Evolutionary conservation across 495 filamentous ascomycete species (phyloP).

Genomic region (Daldinia decipiens): DNA sequence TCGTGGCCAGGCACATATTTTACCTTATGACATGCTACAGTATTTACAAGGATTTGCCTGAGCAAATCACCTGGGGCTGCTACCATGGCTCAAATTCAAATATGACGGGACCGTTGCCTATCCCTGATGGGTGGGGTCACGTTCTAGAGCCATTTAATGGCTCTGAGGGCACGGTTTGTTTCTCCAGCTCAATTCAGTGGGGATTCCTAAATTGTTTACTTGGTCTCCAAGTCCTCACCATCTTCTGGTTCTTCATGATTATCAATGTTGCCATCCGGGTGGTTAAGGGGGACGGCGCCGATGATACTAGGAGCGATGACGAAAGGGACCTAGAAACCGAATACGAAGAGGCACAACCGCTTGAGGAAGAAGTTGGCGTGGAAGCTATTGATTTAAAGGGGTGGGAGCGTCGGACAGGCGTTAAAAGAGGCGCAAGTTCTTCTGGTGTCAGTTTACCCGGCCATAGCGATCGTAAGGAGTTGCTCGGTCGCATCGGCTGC

Average conservation of each 20-base stretch:
- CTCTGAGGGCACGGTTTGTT: slow-evolving; percentile 78
- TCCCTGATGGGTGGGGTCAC: slow-evolving; percentile 66
- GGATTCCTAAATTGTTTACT: slow-evolving; percentile 80
- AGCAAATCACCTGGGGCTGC: slow-evolving; percentile 72
- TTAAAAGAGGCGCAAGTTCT: slow-evolving; percentile 57
- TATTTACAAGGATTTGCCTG: slow-evolving; percentile 75
- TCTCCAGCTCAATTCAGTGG: slow-evolving; percentile 74
- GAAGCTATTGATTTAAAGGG: slow-evolving; percentile 67
- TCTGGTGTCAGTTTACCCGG: slow-evolving; percentile 71
- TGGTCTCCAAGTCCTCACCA: slow-evolving; percentile 78
- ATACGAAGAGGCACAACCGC: slow-evolving; percentile 59
- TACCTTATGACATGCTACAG: slow-evolving; percentile 83
- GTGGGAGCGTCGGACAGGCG: slow-evolving; percentile 59
- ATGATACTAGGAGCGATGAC: slow-evolving; percentile 88
- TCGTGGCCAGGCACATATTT: slow-evolving; percentile 81
- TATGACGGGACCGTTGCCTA: slow-evolving; percentile 64
- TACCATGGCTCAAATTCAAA: slow-evolving; percentile 65
- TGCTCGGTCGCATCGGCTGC: slow-evolving; percentile 78
- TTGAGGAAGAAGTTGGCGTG: slow-evolving; percentile 74
- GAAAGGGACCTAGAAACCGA: slow-evolving; percentile 70
- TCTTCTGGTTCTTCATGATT: slow-evolving; percentile 94
- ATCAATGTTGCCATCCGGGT: slow-evolving; percentile 79
- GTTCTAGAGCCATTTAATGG: slow-evolving; percentile 75
- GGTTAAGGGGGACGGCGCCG: slow-evolving; percentile 78
- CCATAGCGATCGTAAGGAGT: slow-evolving; percentile 77